phyloP scores from a whole-genome alignment of 768 basidiomycete species.

The Suillus brevipes region DNA sequence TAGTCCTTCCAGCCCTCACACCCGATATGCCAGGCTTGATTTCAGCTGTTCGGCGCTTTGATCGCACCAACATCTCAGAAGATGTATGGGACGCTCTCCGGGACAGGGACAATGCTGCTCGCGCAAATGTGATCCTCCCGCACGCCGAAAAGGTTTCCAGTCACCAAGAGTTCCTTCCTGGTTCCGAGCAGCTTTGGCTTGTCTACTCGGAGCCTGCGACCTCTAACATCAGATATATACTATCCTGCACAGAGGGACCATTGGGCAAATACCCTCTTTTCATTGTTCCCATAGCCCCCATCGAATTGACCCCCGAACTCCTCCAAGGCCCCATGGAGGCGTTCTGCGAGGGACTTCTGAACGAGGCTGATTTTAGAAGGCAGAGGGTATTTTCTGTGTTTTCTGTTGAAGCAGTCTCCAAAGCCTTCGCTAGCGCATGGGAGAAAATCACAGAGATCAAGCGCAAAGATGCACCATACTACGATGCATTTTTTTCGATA shows the following conservation, averaged over 20 bases:
- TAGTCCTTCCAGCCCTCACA: conserved; percentile 9
- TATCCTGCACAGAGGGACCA: conserved; percentile 47
- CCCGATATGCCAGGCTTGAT: conserved; percentile 19
- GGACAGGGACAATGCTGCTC: conserved; percentile 24
- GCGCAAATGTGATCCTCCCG: conserved; percentile 51
- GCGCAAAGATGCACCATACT: conserved; percentile 46
- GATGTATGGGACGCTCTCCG: conserved; percentile 32
- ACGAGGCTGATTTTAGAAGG: conserved; percentile 25
- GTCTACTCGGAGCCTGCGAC: conserved; percentile 40
- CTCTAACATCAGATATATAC: conserved; percentile 40
- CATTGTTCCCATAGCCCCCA: conserved; percentile 39
- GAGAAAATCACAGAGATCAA: conserved; percentile 39
- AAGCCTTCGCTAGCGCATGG: conserved; percentile 47
- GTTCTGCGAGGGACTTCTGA: conserved; percentile 37
- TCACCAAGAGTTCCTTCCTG: conserved; percentile 23
- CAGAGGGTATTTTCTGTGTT: conserved; percentile 67
- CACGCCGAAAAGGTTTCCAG: conserved; percentile 47
- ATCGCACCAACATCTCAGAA: conserved; percentile 20
- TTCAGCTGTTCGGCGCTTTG: conserved; percentile 10
- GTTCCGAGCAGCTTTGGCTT: conserved; percentile 45
- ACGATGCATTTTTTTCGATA: conserved; percentile 47
- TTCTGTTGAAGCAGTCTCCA: conserved; percentile 42
- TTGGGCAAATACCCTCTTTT: conserved; percentile 54
- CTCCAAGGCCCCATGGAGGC: conserved; percentile 40
- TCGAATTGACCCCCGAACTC: conserved; percentile 25